Base-by-base conservation (phyloP, 2,329 filamentous ascomycete genomes). In the Phaeosphaeria sp. region DNA sequence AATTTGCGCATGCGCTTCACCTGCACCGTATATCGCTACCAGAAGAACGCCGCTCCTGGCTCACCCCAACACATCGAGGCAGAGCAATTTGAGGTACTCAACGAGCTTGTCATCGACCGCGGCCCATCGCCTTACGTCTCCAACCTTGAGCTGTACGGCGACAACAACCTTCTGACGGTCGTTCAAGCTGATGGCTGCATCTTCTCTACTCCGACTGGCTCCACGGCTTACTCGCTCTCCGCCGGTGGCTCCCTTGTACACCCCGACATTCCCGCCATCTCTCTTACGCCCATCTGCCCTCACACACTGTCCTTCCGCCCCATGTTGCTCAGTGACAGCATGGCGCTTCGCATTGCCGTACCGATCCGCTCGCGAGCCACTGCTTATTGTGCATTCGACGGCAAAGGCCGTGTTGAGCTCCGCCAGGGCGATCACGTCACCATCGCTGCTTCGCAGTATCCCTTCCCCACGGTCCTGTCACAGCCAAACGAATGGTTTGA, bases 1-100 rank as follows among this genome's bases (percentile, higher is more conserved):
- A 98, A 97, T 73, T 83, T 99, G 67, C 92, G 95, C 66, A 99
- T 99, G 95, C 91, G 95, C 61, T 99, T 99, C 78, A 99, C 95
- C 17, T 98, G 94, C 80, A 98, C 95, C 0, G 93, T 99, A 8
- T 97, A 94, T 81, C 90, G 94, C 45, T 85, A 89, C 65, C 71
- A 75, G 55, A 74, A 76, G 49, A 69, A 75, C 40, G 66, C 74
- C 15, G 75, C 74, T 43, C 77, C 81, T 6, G 80, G 84, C 11
- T 83, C 86, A n/a, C 87, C 87, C 40, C 85, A 89, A 44, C 75
- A 78, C 65, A 90, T 95, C 67, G 93, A 97, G 77, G 92, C 90
- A 45, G 94, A 98, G 80, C 93, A 97, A 71, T 98, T 97, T 64
- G 95, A 99, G 80, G 94, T 99, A 20, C 87, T 99, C 64, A 99